phyloP scores from a whole-genome alignment of 2,329 filamentous ascomycete species.

The Claviceps maximensis region DNA sequence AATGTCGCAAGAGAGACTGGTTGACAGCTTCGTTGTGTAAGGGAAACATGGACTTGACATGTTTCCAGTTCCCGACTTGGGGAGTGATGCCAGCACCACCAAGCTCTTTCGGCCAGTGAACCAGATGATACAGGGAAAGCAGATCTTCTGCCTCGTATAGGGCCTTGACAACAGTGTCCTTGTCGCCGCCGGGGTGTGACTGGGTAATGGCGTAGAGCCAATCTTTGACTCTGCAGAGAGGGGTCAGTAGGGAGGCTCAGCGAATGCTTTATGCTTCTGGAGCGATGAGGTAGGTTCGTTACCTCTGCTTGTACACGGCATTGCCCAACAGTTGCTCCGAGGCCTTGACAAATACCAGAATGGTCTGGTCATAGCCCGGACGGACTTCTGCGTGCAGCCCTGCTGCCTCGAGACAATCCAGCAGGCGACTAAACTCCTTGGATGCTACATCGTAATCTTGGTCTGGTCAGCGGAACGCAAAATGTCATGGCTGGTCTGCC shows the following conservation, averaged over 20 bases:
- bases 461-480: not conserved
- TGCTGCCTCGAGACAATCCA: constrained; percentile 45
- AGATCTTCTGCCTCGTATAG: constrained; percentile 51
- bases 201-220: constrained; percentile 60
- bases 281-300: not conserved
- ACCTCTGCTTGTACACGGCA: constrained; percentile 56
- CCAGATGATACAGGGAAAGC: constrained; percentile 56
- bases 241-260: not conserved
- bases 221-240: constrained; percentile 47
- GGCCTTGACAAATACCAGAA: constrained; percentile 54
- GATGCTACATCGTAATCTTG: constrained; percentile 21
- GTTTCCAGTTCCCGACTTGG: constrained; percentile 42
- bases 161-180: constrained; percentile 37
- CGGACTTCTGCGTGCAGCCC: constrained; percentile 61
- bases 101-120: constrained; percentile 41
- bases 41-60: constrained; percentile 48
- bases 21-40: constrained; percentile 47
- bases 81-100: constrained; percentile 52
- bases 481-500: not conserved
- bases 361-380: constrained; percentile 51
- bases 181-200: constrained; percentile 43
- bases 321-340: constrained; percentile 49
- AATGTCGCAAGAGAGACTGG: constrained; percentile 40
- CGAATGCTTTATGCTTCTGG: not conserved
- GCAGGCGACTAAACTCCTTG: constrained; percentile 29